phyloP scores from a whole-genome alignment of 441 rosid genomes.

The Cnidoscolus chayamansa region DNA sequence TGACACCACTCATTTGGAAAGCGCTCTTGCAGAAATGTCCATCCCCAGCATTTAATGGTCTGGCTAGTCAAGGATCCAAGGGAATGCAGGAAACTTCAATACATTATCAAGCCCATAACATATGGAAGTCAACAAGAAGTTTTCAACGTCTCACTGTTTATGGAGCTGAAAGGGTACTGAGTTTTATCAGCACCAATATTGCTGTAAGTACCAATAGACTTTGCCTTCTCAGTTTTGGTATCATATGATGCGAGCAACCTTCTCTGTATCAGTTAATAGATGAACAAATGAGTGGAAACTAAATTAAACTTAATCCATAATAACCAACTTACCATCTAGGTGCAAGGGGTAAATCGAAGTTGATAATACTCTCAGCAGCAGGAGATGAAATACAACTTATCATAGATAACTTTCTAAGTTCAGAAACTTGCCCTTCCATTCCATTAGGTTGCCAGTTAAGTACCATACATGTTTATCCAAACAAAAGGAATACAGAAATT shows the following conservation, averaged over 20 bases:
- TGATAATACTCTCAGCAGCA: not conserved
- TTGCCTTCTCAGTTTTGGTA: constrained; percentile 22
- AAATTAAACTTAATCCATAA: not conserved
- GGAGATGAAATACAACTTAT: not conserved
- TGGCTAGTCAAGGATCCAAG: not conserved
- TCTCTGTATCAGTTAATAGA: constrained; percentile 39
- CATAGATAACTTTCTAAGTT: not conserved
- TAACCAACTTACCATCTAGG: not conserved
- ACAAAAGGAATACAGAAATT: not conserved
- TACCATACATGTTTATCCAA: not conserved
- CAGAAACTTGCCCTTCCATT: not conserved
- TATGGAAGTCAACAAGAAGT: not conserved
- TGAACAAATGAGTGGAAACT: constrained; percentile 2
- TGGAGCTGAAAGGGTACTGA: constrained; percentile 26
- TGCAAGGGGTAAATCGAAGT: not conserved
- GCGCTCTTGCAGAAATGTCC: not conserved
- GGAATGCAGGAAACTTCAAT: not conserved
- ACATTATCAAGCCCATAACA: no score
- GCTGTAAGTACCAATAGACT: constrained; percentile 10
- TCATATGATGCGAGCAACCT: constrained; percentile 43
- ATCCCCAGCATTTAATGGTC: not conserved
- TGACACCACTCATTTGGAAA: not conserved
- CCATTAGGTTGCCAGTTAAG: not conserved
- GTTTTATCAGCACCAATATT: constrained; percentile 20
- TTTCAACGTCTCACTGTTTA: constrained; percentile 20